These are phyloP conservation scores for Lippia alba DNA, from an alignment of 305 asterid genomes.

Conservation along the genomic window DNA sequence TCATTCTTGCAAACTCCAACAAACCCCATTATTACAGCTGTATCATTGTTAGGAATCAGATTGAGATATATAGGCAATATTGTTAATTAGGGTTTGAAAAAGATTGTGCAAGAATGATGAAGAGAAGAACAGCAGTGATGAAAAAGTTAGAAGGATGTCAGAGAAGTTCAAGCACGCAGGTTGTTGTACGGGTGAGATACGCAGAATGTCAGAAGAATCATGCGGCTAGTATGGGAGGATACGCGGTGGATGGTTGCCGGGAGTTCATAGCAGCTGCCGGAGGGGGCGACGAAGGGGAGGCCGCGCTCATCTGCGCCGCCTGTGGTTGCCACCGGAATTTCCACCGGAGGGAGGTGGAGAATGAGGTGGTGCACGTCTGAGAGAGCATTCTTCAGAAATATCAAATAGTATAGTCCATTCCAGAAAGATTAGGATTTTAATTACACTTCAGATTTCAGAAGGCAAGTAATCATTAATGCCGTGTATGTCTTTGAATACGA, in stretches of 20 bases:
- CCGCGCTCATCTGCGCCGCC: constrained; percentile 58
- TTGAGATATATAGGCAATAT: neutral
- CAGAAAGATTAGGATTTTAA: neutral
- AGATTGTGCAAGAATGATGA: constrained; percentile 27
- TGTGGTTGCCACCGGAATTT: constrained; percentile 74
- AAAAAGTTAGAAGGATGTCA: constrained; percentile 18
- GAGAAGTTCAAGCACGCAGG: neutral
- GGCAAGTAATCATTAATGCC: neutral
- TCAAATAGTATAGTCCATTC: neutral
- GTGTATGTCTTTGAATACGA: neutral
- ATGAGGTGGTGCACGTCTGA: constrained; percentile 40
- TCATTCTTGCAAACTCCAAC: constrained; percentile 10
- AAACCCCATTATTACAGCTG: too few relatives aligned
- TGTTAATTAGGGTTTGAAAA: neutral
- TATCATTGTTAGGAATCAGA: neutral
- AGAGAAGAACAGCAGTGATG: constrained; percentile 14
- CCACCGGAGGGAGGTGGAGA: constrained; percentile 49
- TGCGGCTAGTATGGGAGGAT: constrained; percentile 62
- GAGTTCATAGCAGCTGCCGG: constrained; percentile 54
- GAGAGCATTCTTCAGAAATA: neutral
- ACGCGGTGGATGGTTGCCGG: constrained; percentile 69
- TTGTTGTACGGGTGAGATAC: constrained; percentile 45
- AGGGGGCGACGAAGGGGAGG: constrained; percentile 35
- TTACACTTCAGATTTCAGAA: neutral
- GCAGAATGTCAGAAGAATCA: constrained; percentile 69